Evolutionary conservation across 1,284 basidiomycete genomes (phyloP), one percentile per base, ranked within the genome.

Genomic region (Ganoderma resinaceum): DNA sequence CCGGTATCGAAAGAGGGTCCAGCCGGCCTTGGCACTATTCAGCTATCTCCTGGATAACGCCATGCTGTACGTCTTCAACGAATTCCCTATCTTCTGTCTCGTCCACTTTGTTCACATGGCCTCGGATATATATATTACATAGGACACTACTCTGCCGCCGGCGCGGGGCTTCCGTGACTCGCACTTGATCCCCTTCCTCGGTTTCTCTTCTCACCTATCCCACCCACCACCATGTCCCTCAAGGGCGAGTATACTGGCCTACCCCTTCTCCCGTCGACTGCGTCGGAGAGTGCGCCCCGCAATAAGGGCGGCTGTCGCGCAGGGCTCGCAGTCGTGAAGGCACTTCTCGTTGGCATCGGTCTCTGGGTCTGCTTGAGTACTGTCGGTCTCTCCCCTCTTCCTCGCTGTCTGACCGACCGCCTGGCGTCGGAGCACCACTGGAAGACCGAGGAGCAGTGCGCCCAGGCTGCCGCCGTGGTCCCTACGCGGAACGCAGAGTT

Each of bases 391-490:
- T 52, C 67, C 2, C 53, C 61, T 49, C 4, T 68, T 11, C 65
- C 63, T 16, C 58, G 46, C 9, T 73, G 62, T 42, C 20, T 62
- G 46, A 53, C 60, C 23, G 61, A 64, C 18, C 40, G 29, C 35
- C 37, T 58, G 37, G 40, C n/a, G 6, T 23, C 23, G 26, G 37
- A 60, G 23, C 63, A 63, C 31, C 46, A 59, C 7, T 65, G 53
- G 40, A 61, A 38, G 23, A 59, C 62, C 29, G 61, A 68, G 9
- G 64, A 66, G 18, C 66, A 79, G 60, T 90, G 89, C 75, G 80
- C 82, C n/a, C 87, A 89, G 74, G 80, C 78, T 3, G 77, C 79
- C 26, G 77, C 79, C 29, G 75, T 89, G 16, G 75, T 80, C 1
- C 88, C 87, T 2, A 66, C 78, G 53, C 81, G 78, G 73, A 82